A percentile compares a stretch with the other conserved stretches of the same genome.
Conservation (phyloP, 176 grass and related monocot genomes). For the Musa beccarii region DNA sequence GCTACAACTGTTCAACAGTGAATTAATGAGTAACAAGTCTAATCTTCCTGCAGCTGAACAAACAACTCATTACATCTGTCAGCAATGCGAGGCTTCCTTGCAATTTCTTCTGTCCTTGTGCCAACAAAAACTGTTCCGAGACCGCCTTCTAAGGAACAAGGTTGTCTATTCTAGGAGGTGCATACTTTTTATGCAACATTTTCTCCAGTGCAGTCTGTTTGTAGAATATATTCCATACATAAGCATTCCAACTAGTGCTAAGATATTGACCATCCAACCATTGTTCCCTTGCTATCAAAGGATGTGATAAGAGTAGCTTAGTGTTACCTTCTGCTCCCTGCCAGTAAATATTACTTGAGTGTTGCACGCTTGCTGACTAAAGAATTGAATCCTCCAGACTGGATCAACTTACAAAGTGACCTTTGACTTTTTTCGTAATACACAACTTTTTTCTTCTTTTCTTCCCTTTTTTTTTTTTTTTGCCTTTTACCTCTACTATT, state of each 20-base stretch:
- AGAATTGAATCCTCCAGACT: background rate
- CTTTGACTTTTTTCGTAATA: background rate
- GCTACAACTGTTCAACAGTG: constrained; percentile 34
- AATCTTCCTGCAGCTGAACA: constrained; percentile 32
- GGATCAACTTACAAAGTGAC: background rate
- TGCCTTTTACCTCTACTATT: background rate
- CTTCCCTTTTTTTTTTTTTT: background rate
- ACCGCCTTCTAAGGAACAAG: constrained; percentile 83
- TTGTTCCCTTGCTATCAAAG: background rate
- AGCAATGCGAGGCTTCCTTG: constrained; percentile 80
- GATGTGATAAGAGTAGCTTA: background rate
- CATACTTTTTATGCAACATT: constrained; percentile 8
- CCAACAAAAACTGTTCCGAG: constrained; percentile 82
- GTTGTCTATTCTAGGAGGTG: constrained; percentile 28
- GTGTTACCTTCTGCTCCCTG: background rate
- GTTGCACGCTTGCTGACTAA: background rate
- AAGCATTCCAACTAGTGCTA: constrained; percentile 5
- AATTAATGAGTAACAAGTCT: constrained; percentile 22
- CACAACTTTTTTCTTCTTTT: too few relatives aligned
- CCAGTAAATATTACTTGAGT: background rate
- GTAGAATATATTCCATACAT: background rate
- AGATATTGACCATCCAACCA: background rate
- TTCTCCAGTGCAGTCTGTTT: background rate
- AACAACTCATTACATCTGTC: constrained; percentile 61
- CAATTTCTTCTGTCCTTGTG: constrained; percentile 87